Conservation (phyloP, 2,329 filamentous ascomycete genomes). For the Aschersonia sp. region DNA sequence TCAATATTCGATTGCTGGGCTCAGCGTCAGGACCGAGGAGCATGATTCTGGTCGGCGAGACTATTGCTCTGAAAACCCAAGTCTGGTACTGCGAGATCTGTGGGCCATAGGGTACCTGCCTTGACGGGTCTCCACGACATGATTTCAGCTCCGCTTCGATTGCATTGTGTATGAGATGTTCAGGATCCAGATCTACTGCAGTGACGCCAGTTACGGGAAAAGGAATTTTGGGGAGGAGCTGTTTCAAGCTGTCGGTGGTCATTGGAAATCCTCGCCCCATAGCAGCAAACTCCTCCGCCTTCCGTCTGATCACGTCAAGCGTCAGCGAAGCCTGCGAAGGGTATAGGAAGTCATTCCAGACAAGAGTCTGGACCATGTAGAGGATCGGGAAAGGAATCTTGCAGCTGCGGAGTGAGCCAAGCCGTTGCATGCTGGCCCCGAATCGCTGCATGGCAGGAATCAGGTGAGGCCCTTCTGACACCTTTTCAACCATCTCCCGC, state of each 20-base stretch:
- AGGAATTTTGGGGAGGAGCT: conserved; percentile 34
- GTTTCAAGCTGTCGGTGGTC: conserved; percentile 37
- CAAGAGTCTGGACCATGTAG: conserved; percentile 49
- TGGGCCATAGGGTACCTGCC: conserved; percentile 12
- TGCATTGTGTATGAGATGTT: conserved; percentile 24
- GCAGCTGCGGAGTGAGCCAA: conserved; percentile 5
- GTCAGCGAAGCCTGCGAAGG: conserved; percentile 35
- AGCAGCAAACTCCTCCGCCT: conserved; percentile 13
- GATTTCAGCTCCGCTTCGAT: conserved; percentile 24
- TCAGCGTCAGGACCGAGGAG: conserved; percentile 50
- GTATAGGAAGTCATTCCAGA: conserved; percentile 46
- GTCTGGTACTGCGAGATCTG: conserved; percentile 24
- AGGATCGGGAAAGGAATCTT: conserved; percentile 35
- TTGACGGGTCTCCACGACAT: conserved; percentile 9
- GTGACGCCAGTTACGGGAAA: conserved; percentile 37
- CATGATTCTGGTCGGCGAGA: conserved; percentile 44
- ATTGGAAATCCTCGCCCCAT: conserved; percentile 19
- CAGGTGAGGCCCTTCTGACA: conserved; percentile 6
- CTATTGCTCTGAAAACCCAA: conserved; percentile 36
- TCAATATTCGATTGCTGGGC: conserved; percentile 54
- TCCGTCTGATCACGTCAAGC: conserved; percentile 23
- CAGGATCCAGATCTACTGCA: conserved; percentile 22
- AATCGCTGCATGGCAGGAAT: conserved; percentile 16
- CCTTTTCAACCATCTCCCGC: conserved; percentile 8
- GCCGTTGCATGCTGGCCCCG: conserved; percentile 13